Percentiles rank a stretch among this genome's conserved stretches.
These are phyloP conservation scores for Lumnitzera racemosa DNA, from an alignment of 345 rosid genomes.

Conservation along the genomic window DNA sequence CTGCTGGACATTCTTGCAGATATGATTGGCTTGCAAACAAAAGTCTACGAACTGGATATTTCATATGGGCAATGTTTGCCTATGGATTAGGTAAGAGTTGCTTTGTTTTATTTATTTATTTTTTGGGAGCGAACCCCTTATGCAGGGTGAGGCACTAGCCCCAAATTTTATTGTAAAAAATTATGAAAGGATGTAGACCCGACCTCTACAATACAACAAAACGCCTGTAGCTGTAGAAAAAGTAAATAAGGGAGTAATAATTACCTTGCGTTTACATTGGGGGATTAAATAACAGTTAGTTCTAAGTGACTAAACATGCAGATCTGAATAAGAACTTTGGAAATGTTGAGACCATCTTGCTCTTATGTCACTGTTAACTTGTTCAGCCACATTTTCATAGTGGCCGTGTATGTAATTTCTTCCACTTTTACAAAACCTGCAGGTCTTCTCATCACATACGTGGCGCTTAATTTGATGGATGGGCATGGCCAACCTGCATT, in stretches of 20 bases:
- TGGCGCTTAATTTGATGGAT: slow-evolving; percentile 89
- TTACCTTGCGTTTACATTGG: too few relatives aligned
- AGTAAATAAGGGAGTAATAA: too few relatives aligned
- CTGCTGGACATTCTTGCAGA: slow-evolving; percentile 28
- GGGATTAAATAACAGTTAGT: slow-evolving; percentile 53
- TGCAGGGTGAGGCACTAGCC: too few relatives aligned
- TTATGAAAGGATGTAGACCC: too few relatives aligned
- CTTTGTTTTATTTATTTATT: too few relatives aligned
- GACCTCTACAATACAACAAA: too few relatives aligned
- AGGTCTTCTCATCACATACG: slow-evolving; percentile 93
- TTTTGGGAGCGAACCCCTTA: too few relatives aligned
- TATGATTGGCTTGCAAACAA: slow-evolving; percentile 88
- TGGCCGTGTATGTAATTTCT: background rate
- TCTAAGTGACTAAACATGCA: too few relatives aligned
- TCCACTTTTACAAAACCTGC: slow-evolving; percentile 7
- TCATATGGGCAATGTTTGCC: slow-evolving; percentile 90
- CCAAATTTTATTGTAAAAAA: too few relatives aligned
- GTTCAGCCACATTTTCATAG: background rate
- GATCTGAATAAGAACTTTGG: too few relatives aligned
- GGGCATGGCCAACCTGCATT: slow-evolving; percentile 98
- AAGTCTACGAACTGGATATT: slow-evolving; percentile 82
- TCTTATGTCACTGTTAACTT: background rate
- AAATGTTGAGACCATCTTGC: background rate
- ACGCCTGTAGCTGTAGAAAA: too few relatives aligned
- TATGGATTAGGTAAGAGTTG: slow-evolving; percentile 69